These are phyloP conservation scores for Suhomyces emberorum DNA, from an alignment of 805 yeast genomes.

Conservation along the genomic window DNA sequence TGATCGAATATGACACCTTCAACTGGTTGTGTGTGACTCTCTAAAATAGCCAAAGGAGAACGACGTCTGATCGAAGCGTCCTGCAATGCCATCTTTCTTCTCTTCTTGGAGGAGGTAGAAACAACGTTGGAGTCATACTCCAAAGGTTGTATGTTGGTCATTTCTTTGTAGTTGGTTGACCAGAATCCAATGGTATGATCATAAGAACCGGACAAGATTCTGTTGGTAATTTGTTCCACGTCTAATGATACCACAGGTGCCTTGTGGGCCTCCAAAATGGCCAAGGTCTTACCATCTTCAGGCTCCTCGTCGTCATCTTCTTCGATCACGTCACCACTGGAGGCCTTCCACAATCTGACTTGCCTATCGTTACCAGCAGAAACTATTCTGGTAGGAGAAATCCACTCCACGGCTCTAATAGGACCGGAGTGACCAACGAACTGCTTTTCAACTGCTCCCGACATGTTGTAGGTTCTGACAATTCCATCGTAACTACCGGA, in stretches of 20 bases:
- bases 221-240: slow-evolving; percentile 48
- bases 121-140: slow-evolving; percentile 45
- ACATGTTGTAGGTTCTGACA: slow-evolving; percentile 80
- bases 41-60: slow-evolving; percentile 75
- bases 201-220: slow-evolving; percentile 80
- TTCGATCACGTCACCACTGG: slow-evolving; percentile 36
- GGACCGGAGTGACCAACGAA: slow-evolving; percentile 87
- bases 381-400: slow-evolving; percentile 69
- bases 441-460: slow-evolving; percentile 78
- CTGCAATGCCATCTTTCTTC: slow-evolving; percentile 76
- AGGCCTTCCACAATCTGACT: slow-evolving; percentile 81
- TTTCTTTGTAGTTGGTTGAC: slow-evolving; percentile 84
- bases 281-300: slow-evolving; percentile 72
- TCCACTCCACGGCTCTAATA: slow-evolving; percentile 77
- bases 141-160: slow-evolving; percentile 55
- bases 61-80: slow-evolving; percentile 76
- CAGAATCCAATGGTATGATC: slow-evolving; percentile 81
- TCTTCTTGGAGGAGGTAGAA: slow-evolving; percentile 77
- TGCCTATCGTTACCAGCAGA: slow-evolving; percentile 89
- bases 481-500: slow-evolving; percentile 95
- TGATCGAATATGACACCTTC: slow-evolving; percentile 77
- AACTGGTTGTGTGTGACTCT: slow-evolving; percentile 84
- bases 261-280: slow-evolving; percentile 85
- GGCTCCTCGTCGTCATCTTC: slow-evolving; percentile 39
- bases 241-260: slow-evolving; percentile 80